These are phyloP conservation scores for Yamadazyma sp. DNA, from an alignment of 1,139 yeast genomes.

Conservation along the genomic window DNA sequence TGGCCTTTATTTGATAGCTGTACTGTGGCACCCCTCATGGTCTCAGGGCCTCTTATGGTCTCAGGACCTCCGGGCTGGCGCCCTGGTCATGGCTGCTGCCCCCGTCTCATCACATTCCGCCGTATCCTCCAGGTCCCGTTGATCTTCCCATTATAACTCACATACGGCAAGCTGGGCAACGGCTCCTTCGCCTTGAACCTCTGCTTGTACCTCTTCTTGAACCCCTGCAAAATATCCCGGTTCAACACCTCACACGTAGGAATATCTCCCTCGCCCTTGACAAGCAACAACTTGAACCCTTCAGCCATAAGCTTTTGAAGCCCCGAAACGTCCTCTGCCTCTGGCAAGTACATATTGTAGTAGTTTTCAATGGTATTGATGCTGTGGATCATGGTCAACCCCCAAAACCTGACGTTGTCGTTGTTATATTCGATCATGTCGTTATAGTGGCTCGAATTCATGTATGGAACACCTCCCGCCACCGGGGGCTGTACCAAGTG, in stretches of 20 bases:
- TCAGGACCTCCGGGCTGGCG: no score
- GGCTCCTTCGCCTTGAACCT: conserved; percentile 14
- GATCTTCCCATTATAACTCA: conserved; percentile 49
- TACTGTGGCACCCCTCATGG: no score
- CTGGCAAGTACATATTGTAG: conserved; percentile 63
- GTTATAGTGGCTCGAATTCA: conserved; percentile 19
- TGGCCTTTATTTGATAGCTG: no score
- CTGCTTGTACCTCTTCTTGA: conserved; percentile 14
- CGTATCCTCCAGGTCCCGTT: conserved; percentile 67
- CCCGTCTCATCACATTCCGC: conserved; percentile 59
- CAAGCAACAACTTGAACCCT: conserved; percentile 43
- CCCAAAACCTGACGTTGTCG: conserved; percentile 24
- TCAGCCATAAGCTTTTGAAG: conserved; percentile 14
- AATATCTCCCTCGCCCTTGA: conserved; percentile 65
- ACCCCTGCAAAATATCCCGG: conserved; percentile 21
- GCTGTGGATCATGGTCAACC: conserved; percentile 62
- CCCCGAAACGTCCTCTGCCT: conserved; percentile 12
- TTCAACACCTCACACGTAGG: conserved; percentile 35
- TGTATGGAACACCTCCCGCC: conserved; percentile 17
- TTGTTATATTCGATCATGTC: conserved; percentile 16
- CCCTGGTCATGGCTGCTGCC: no score
- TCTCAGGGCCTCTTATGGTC: no score
- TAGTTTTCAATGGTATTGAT: conserved; percentile 41
- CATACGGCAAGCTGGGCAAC: conserved; percentile 42
- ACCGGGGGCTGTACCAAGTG: conserved; percentile 5